Evolutionary conservation across 768 basidiomycete genomes (phyloP).

Genomic region (Kwoniella mangroviensis): DNA sequence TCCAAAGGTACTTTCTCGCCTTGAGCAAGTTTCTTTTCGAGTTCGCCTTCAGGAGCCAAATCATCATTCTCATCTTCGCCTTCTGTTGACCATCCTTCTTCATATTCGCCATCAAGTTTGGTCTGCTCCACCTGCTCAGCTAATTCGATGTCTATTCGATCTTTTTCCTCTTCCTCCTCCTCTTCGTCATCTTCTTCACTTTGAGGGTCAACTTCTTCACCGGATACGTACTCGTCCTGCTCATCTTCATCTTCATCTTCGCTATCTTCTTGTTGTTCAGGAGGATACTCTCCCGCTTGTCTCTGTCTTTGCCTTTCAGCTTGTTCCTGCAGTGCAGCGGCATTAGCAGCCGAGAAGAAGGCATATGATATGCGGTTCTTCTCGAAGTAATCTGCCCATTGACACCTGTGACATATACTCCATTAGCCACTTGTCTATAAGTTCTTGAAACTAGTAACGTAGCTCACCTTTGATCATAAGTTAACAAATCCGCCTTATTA

Average conservation of each 20-base stretch:
- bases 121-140: conserved; percentile 58
- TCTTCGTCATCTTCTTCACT: conserved; percentile 50
- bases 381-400: conserved; percentile 77
- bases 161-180: conserved; percentile 30
- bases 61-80: conserved; percentile 43
- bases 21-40: conserved; percentile 53
- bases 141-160: conserved; percentile 54
- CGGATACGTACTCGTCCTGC: conserved; percentile 60
- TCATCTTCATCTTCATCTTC: conserved; percentile 61
- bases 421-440: background rate
- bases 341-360: conserved; percentile 94
- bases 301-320: conserved; percentile 59
- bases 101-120: conserved; percentile 46
- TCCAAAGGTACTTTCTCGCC: conserved; percentile 53
- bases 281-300: conserved; percentile 61
- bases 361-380: conserved; percentile 65
- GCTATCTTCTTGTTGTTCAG: conserved; percentile 74
- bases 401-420: conserved; percentile 61
- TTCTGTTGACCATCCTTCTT: conserved; percentile 51
- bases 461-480: conserved; percentile 76
- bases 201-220: conserved; percentile 53
- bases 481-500: conserved; percentile 94
- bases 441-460: background rate
- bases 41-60: conserved; percentile 27
- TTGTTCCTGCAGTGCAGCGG: conserved; percentile 78